Percentiles rank a stretch among this genome's conserved stretches.
Conservation (phyloP, 805 yeast genomes). For the Metschnikowia reukaufii region DNA sequence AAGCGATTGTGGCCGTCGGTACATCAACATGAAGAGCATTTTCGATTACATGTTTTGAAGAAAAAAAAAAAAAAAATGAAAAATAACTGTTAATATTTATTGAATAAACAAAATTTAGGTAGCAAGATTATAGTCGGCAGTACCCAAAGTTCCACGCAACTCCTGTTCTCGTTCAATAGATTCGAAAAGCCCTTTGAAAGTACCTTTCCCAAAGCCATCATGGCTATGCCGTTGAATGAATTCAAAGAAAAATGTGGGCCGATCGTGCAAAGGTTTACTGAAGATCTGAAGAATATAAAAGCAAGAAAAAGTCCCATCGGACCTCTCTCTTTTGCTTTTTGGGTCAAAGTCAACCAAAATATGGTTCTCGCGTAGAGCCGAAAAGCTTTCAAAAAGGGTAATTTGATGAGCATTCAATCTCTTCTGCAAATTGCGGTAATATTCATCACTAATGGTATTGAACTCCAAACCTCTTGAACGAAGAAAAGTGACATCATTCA, state of each 20-base stretch:
- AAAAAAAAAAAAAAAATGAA: not conserved
- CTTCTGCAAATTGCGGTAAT: constrained; percentile 52
- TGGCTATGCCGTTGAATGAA: constrained; percentile 78
- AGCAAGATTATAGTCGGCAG: constrained; percentile 8
- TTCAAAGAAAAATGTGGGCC: constrained; percentile 83
- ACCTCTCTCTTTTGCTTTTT: constrained; percentile 26
- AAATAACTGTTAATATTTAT: not conserved
- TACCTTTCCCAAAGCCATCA: constrained; percentile 87
- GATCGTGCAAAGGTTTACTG: constrained; percentile 70
- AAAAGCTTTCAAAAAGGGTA: constrained; percentile 52
- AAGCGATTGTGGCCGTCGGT: constrained; percentile 81
- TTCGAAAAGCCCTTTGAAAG: constrained; percentile 79
- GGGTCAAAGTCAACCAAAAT: constrained; percentile 78
- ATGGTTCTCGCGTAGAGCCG: constrained; percentile 48
- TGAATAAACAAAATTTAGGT: not conserved
- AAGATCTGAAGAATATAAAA: constrained; percentile 82
- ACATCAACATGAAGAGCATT: constrained; percentile 80
- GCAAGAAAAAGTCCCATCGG: constrained; percentile 22
- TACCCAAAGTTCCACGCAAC: constrained; percentile 59
- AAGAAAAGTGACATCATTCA: constrained; percentile 54
- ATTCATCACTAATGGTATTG: constrained; percentile 55
- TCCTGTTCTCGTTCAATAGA: constrained; percentile 77
- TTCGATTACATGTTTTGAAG: constrained; percentile 56
- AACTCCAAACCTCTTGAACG: constrained; percentile 67
- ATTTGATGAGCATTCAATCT: constrained; percentile 47